Evolutionary conservation across 192 early-diverging fungal genomes (phyloP), one percentile per base, ranked within the genome.

Genomic region (Coemansia guatemalensis): DNA sequence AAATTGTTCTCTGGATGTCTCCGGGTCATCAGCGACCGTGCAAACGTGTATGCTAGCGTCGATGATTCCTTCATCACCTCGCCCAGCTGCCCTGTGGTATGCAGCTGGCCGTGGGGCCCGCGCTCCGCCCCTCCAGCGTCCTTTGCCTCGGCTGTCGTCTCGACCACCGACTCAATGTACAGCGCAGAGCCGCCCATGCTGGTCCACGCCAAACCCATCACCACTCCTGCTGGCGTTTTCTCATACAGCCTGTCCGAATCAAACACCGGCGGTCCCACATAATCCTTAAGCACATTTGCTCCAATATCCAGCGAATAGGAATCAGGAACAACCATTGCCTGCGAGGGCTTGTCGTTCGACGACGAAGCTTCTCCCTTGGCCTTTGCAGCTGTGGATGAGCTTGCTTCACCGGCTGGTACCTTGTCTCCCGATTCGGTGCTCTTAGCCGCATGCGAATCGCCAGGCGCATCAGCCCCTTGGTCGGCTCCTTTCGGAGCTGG

Each of bases 51-150:
- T 0, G 97, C 95, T 58, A 99, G 95, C 12, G 87, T 90, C 8
- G 90, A 88, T 23, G 90, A 93, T 73, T 99, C 97, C 84, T 99
- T 99, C 95, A 99, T 99, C 30, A 99, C 97, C 73, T 96, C 95
- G 48, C 97, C 97, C 71, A 99, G 84, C 78, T 99, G 95, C 20
- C 95, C 97, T 5, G 97, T 99, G 50, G 88, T 89, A 56, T 88
- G 84, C 53, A 99, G 85, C 8, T 83, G 76, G 8, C 89, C 85
- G 57, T 76, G 58, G 0, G 41, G 5, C 11, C 32, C 53, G 27
- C 58, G 39, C 18, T 29, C 55, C 60, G 29, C 79, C 78, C 22
- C 68, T 78, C 12, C 35, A 39, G 35, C 3, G 35, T 39, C 35
- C 35, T 39, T 39, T 11, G 35, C 3, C 9, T 39, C 35, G 2